Conservation (phyloP, 805 yeast species). For the Ascoidea tarda region DNA sequence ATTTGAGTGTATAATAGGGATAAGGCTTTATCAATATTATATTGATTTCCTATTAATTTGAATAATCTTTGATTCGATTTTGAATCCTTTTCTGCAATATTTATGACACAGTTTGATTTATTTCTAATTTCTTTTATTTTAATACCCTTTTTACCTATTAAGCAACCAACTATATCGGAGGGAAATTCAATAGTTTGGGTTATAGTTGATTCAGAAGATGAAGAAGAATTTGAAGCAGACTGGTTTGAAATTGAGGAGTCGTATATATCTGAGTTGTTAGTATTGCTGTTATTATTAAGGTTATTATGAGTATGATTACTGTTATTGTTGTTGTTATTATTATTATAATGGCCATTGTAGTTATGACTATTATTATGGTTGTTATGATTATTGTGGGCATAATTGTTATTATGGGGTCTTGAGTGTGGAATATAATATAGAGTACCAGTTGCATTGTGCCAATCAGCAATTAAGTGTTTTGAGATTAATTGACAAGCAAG, state of each 20-base stretch:
- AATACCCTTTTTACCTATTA: slow-evolving; percentile 76
- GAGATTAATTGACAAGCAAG: slow-evolving; percentile 43
- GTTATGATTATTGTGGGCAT: slow-evolving; percentile 1
- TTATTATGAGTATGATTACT: neutral
- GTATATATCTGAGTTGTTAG: neutral
- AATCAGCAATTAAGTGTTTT: slow-evolving; percentile 63
- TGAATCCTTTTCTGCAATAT: slow-evolving; percentile 57
- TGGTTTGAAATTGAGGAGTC: neutral
- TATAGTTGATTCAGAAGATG: slow-evolving; percentile 8
- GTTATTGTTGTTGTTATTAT: slow-evolving; percentile 3
- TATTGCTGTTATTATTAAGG: neutral
- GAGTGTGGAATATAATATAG: slow-evolving; percentile 43
- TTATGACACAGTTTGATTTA: slow-evolving; percentile 64
- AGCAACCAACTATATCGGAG: slow-evolving; percentile 75
- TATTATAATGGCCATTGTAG: slow-evolving; percentile 5
- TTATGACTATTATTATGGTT: slow-evolving; percentile 2
- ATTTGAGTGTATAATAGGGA: slow-evolving; percentile 40
- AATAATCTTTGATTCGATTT: slow-evolving; percentile 53
- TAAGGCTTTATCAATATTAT: slow-evolving; percentile 42
- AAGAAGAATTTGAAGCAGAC: slow-evolving; percentile 2
- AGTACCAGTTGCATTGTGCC: slow-evolving; percentile 51
- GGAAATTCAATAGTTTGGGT: slow-evolving; percentile 46
- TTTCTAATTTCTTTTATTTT: slow-evolving; percentile 79
- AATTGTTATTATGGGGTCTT: slow-evolving; percentile 8
- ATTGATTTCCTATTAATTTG: slow-evolving; percentile 45